Evolutionary conservation across 441 rosid species (phyloP), one percentile per base, ranked within the genome.

Genomic region (Macaranga tanarius): DNA sequence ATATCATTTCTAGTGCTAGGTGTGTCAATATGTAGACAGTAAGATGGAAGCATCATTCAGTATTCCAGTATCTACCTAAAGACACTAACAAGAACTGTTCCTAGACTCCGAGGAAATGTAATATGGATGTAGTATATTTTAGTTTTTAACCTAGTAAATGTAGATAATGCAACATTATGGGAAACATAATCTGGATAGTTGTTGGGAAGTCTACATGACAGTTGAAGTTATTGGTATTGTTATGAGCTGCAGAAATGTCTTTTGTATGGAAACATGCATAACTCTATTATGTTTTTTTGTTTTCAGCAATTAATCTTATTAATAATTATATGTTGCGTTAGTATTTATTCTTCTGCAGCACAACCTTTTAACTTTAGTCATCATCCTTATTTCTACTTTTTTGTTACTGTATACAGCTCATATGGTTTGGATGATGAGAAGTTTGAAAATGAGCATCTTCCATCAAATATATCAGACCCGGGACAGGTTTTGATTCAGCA

Each of bases 381-480:
- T 62, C 56, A 23, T 76, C 66, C 76, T 62, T 58, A 73, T 70
- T 50, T 25, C 31, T 52, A 34, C 38, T 34, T 34, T 34, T 34
- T 34, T 34, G 38, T 65, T 70, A 64, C 71, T 31, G 20, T 67
- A 22, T 87, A 47, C 92, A 95, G 99, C 68, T 90, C 97, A 71
- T 93, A 87, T 81, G 77, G 81, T 64, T 85, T 95, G 85, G 93
- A 87, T 67, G 99, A 92, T 80, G 79, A 85, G 76, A 92, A 90
- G 54, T 90, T 90, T 71, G 90, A 86, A 81, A 91, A 95, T 58
- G 97, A 92, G 70, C 84, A 79, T 60, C 87, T 84, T 66, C 76
- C 71, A 50, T 77, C 95, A 66, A 90, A 95, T 80, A 67, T 81
- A 62, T 86, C 98, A 17, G 86, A 95, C 80, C 83, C 86, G 76